Evolutionary conservation across 768 basidiomycete genomes (phyloP).

Genomic region (Boletus rex-veris): DNA sequence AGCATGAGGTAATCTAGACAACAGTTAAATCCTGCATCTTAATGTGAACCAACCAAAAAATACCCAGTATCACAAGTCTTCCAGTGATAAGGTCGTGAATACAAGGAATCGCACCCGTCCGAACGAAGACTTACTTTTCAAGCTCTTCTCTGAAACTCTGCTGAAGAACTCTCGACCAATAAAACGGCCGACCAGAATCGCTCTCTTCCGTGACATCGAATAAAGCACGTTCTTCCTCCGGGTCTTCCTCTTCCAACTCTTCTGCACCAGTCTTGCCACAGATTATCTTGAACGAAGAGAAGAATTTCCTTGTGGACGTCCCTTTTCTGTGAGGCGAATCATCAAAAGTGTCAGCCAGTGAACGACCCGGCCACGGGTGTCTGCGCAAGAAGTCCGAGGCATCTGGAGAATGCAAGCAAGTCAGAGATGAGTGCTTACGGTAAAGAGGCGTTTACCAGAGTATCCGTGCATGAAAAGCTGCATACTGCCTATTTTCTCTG

Average conservation of each 20-base stretch:
- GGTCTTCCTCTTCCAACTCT: conserved; percentile 70
- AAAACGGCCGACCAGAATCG: conserved; percentile 60
- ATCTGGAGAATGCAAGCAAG: conserved; percentile 41
- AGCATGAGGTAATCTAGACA: conserved; percentile 81
- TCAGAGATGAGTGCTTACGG: neutral
- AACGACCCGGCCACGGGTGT: conserved; percentile 85
- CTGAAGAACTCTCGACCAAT: conserved; percentile 79
- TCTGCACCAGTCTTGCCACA: conserved; percentile 81
- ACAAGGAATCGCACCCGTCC: neutral
- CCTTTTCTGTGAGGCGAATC: conserved; percentile 78
- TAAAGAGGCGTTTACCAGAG: conserved; percentile 44
- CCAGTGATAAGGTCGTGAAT: conserved; percentile 6
- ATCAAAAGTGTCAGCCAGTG: conserved; percentile 82
- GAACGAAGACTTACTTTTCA: conserved; percentile 60
- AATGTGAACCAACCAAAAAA: neutral
- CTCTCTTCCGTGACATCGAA: conserved; percentile 63
- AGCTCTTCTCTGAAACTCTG: conserved; percentile 83
- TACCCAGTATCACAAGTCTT: conserved; percentile 82
- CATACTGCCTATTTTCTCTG: conserved; percentile 89
- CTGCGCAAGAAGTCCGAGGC: conserved; percentile 84
- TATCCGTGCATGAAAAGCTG: conserved; percentile 86
- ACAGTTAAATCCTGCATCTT: conserved; percentile 1
- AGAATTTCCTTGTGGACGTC: conserved; percentile 60
- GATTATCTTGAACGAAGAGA: conserved; percentile 69
- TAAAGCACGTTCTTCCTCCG: conserved; percentile 68